phyloP scores from a whole-genome alignment of 306 rosid genomes.

The Quercus wislizeni region DNA sequence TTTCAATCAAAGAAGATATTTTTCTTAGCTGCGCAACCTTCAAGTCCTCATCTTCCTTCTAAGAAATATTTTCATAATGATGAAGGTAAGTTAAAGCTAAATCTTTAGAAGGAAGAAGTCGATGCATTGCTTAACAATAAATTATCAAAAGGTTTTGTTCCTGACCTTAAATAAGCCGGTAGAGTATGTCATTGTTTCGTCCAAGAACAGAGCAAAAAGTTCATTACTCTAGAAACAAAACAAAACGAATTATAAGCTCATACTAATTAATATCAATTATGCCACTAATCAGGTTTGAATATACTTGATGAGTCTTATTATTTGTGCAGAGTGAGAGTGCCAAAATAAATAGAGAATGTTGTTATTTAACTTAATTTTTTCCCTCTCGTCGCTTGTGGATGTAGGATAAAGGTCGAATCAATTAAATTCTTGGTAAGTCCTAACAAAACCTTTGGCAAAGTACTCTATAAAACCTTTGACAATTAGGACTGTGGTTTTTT shows the following conservation, averaged over 20 bases:
- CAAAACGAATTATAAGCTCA: not conserved
- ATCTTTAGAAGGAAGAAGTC: not conserved
- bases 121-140: not conserved
- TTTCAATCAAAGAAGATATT: conserved; percentile 61
- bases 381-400: too few species aligned
- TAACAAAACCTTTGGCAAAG: too few species aligned
- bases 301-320: too few species aligned
- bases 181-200: conserved; percentile 84
- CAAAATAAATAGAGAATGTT: too few species aligned
- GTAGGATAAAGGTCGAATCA: too few species aligned
- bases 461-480: too few species aligned
- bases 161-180: conserved; percentile 83
- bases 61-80: conserved; percentile 10
- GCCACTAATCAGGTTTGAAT: not conserved
- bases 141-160: not conserved
- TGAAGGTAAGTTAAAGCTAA: not conserved
- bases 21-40: conserved; percentile 74
- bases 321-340: too few species aligned
- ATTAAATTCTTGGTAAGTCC: too few species aligned
- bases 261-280: too few species aligned
- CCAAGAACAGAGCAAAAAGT: conserved; percentile 80
- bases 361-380: too few species aligned
- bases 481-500: too few species aligned
- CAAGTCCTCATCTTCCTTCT: conserved; percentile 69
- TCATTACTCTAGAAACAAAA: conserved; percentile 71